Evolutionary conservation across 2,329 filamentous ascomycete genomes (phyloP), one percentile per base, ranked within the genome.

Genomic region (Colletotrichum orbiculare): DNA sequence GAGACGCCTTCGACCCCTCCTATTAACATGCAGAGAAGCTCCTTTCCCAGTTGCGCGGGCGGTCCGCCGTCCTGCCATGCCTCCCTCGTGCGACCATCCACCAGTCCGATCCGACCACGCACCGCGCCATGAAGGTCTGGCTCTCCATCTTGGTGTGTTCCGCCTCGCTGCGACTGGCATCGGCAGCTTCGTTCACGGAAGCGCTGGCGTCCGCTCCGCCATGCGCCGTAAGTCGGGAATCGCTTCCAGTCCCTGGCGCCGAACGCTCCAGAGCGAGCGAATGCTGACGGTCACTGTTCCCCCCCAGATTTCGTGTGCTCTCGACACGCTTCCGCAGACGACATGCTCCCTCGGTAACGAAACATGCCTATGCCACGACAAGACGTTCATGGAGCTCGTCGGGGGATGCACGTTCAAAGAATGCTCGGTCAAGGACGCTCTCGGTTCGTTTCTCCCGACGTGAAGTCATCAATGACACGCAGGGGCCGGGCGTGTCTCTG

Each of bases 301-400:
- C 0, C 3, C 7, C 9, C 13, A 56, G 54, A 34, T 48, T 25
- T 39, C 54, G 6, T 56, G 54, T 37, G 54, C 54, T 37, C 33
- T 56, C 4, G 35, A 56, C 7, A 33, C 42, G 0, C 34, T 56
- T 15, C 54, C 54, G 10, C 39, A 60, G 34, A 45, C 48, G 3
- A 33, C 56, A 6, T 60, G 56, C 13, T 38, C 56, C 6, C 53
- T 60, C 33, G 15, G 41, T 12, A 54, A 60, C 11, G 33, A 52
- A 8, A 54, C 48, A 34, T 60, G 57, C 34, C 41, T 60, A 5
- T 60, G 57, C 15, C 38, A 34, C 41, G 50, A 60, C 34, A 48
- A 48, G 8, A 53, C 50, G 7, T 60, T 60, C 48, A 54, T 41
- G 11, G 43, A 35, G 2, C 13, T 54, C 13, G 57, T 54, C 11